Conservation (phyloP, 441 rosid species). For the Viola pubescens region DNA sequence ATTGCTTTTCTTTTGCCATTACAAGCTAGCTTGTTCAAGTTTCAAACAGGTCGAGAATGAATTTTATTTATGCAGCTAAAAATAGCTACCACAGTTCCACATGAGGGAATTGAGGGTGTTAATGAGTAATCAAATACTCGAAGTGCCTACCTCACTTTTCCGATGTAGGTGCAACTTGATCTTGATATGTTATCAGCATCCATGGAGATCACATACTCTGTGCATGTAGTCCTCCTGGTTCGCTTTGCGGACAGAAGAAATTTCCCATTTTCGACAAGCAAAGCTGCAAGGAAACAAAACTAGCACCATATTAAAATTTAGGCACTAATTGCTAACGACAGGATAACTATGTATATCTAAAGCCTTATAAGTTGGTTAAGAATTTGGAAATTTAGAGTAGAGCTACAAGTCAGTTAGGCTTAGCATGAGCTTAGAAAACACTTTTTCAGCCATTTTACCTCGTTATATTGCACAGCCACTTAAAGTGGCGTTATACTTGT, state of each 20-base stretch:
- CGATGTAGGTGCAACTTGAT: conserved; percentile 78
- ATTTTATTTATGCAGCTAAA: neutral
- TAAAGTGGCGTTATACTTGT: too few species aligned
- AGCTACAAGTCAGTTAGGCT: too few species aligned
- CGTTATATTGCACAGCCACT: too few species aligned
- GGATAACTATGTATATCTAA: too few species aligned
- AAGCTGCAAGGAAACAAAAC: conserved; percentile 36
- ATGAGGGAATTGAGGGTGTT: neutral
- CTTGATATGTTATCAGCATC: conserved; percentile 81
- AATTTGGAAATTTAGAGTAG: too few species aligned
- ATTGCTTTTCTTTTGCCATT: too few species aligned
- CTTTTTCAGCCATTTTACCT: too few species aligned
- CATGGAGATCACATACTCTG: conserved; percentile 89
- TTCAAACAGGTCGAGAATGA: neutral
- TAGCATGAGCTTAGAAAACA: too few species aligned
- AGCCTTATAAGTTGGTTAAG: too few species aligned
- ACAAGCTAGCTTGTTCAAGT: neutral
- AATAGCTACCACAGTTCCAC: neutral
- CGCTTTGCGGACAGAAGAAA: conserved; percentile 92
- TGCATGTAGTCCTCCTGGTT: conserved; percentile 75
- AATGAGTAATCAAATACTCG: neutral
- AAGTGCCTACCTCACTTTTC: conserved; percentile 61
- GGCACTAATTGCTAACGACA: too few species aligned
- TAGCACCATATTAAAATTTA: neutral
- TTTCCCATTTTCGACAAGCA: conserved; percentile 91